Conservation (phyloP, 768 basidiomycete genomes). For the Naematelia encephala region DNA sequence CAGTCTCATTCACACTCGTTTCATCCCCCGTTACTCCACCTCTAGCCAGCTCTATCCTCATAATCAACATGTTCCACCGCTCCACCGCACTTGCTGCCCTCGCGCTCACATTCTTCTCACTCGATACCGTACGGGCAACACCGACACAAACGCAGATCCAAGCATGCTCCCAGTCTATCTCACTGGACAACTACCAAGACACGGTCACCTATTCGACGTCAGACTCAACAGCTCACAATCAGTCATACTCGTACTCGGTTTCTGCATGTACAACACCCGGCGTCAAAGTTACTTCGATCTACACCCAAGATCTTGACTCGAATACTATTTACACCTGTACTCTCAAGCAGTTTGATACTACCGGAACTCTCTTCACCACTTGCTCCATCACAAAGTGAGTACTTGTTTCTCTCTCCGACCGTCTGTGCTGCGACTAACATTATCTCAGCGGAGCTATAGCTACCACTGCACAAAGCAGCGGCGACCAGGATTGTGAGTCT, state of each 20-base stretch:
- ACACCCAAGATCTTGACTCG: not conserved
- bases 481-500: constrained; percentile 1
- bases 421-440: not conserved
- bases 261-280: not conserved
- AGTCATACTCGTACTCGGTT: not conserved
- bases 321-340: constrained; percentile 1
- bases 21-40: not conserved
- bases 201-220: constrained; percentile 5
- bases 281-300: constrained; percentile 2
- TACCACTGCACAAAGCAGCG: not conserved
- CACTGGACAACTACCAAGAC: not conserved
- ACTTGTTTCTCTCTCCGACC: not conserved
- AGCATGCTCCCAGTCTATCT: constrained; percentile 6
- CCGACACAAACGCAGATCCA: constrained; percentile 7
- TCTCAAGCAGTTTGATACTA: not conserved
- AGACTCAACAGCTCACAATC: not conserved
- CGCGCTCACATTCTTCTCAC: not conserved
- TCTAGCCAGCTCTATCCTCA: not conserved
- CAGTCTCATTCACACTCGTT: not conserved
- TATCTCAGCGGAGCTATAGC: not conserved
- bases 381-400: constrained; percentile 10
- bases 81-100: not conserved
- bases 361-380: constrained; percentile 1
- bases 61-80: not conserved
- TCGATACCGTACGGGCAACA: not conserved